Evolutionary conservation across 768 basidiomycete species (phyloP).

Genomic region (Suillus fuscotomentosus): DNA sequence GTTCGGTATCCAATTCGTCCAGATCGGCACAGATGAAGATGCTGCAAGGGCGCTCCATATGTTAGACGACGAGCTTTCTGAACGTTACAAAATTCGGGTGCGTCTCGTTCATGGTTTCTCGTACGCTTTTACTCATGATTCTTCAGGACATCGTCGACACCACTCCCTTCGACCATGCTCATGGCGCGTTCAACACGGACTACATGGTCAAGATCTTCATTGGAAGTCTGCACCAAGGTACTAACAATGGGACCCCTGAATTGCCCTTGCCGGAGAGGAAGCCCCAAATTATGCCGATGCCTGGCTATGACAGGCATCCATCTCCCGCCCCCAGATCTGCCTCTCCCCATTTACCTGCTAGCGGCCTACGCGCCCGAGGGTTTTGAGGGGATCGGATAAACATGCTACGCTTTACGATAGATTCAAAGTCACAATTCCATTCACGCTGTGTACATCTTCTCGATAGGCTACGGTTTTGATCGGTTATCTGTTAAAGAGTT

Average conservation of each 20-base stretch:
- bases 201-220: slow-evolving; percentile 36
- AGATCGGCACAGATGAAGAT: slow-evolving; percentile 39
- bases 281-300: not conserved
- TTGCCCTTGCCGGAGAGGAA: slow-evolving; percentile 13
- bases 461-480: not conserved
- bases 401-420: not conserved
- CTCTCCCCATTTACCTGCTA: not conserved
- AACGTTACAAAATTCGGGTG: slow-evolving; percentile 32
- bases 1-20: slow-evolving; percentile 47
- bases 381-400: not conserved
- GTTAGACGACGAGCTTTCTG: slow-evolving; percentile 38
- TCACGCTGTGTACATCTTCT: not conserved
- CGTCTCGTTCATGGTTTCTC: not conserved
- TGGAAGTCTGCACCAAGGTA: slow-evolving; percentile 21
- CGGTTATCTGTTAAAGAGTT: not conserved
- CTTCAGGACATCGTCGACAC: slow-evolving; percentile 47
- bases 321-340: not conserved
- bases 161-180: slow-evolving; percentile 34
- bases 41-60: slow-evolving; percentile 39
- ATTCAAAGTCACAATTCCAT: not conserved
- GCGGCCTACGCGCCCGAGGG: not conserved
- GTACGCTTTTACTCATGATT: slow-evolving; percentile 1
- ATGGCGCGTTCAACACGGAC: slow-evolving; percentile 31
- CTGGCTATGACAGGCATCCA: not conserved
- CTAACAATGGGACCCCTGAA: slow-evolving; percentile 13